phyloP scores from a whole-genome alignment of 345 rosid genomes.

The Trapa incisa region DNA sequence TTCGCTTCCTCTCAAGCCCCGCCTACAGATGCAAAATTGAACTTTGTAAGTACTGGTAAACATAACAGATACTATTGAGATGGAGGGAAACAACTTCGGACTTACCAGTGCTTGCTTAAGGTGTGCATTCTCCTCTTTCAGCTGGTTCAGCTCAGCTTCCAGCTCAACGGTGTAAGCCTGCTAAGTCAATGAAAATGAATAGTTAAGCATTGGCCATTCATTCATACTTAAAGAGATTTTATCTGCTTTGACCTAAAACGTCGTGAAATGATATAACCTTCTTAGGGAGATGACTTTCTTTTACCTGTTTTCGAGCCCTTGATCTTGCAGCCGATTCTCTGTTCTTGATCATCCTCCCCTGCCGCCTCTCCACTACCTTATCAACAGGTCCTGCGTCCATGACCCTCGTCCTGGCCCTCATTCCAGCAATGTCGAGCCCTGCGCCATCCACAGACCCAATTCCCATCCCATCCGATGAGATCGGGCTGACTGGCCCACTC shows the following conservation, averaged over 20 bases:
- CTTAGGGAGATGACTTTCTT: neutral
- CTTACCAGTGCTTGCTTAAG: constrained; percentile 67
- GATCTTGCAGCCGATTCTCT: constrained; percentile 93
- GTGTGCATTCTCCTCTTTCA: constrained; percentile 68
- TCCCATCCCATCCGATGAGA: constrained; percentile 42
- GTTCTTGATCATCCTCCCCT: constrained; percentile 90
- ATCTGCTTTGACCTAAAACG: no score
- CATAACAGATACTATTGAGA: no score
- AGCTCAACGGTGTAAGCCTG: constrained; percentile 86
- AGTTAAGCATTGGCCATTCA: no score
- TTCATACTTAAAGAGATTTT: neutral
- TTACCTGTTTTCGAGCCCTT: constrained; percentile 87
- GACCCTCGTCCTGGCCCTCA: constrained; percentile 56
- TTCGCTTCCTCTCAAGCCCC: constrained; percentile 57
- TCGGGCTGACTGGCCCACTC: constrained; percentile 45
- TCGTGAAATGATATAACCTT: no score
- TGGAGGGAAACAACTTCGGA: no score
- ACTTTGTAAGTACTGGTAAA: neutral
- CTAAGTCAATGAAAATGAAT: no score
- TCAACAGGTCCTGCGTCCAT: constrained; percentile 59
- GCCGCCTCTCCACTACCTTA: constrained; percentile 82
- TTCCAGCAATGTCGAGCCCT: constrained; percentile 38
- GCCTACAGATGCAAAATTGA: constrained; percentile 18
- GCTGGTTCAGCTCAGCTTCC: constrained; percentile 73
- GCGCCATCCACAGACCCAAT: constrained; percentile 29